phyloP scores from a whole-genome alignment of 805 yeast genomes.

The Cyberlindnera mycetangii region DNA sequence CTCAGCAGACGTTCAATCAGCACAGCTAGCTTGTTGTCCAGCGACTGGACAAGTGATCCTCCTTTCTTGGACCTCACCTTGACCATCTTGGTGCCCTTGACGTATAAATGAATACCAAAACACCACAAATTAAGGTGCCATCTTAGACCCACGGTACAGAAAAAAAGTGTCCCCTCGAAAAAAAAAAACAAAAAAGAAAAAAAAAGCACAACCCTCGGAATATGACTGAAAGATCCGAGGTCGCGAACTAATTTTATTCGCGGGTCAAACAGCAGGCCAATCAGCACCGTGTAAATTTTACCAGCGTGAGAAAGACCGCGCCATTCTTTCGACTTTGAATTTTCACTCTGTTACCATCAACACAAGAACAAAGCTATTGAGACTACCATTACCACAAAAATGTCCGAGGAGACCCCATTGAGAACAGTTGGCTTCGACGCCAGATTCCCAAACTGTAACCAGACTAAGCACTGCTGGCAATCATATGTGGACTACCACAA shows the following conservation, averaged over 20 bases:
- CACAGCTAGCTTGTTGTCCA: conserved; percentile 57
- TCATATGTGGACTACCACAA: conserved; percentile 97
- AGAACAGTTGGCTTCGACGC: conserved; percentile 80
- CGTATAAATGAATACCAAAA: background rate
- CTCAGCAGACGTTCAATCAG: conserved; percentile 56
- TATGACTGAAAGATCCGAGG: background rate
- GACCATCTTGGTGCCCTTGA: conserved; percentile 29
- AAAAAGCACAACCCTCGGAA: too few relatives aligned
- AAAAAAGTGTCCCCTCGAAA: background rate
- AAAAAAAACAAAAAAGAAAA: background rate
- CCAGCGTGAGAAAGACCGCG: background rate
- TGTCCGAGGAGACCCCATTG: conserved; percentile 40
- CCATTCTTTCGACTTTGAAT: conserved; percentile 6
- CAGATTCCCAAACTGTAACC: conserved; percentile 96
- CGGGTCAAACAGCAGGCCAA: conserved; percentile 9
- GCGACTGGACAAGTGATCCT: conserved; percentile 28
- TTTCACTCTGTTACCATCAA: conserved; percentile 3
- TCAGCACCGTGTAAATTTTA: conserved; percentile 16
- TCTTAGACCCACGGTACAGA: background rate
- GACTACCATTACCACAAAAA: conserved; percentile 10
- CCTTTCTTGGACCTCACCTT: conserved; percentile 28
- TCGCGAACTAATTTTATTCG: background rate
- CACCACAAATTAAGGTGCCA: background rate
- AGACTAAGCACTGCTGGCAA: conserved; percentile 98
- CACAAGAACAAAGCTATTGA: background rate